A percentile compares a stretch with the other conserved stretches of the same genome.
These are phyloP conservation scores for Magnolia changhungtana DNA, from an alignment of 164 flowering plant species.

Conservation along the genomic window DNA sequence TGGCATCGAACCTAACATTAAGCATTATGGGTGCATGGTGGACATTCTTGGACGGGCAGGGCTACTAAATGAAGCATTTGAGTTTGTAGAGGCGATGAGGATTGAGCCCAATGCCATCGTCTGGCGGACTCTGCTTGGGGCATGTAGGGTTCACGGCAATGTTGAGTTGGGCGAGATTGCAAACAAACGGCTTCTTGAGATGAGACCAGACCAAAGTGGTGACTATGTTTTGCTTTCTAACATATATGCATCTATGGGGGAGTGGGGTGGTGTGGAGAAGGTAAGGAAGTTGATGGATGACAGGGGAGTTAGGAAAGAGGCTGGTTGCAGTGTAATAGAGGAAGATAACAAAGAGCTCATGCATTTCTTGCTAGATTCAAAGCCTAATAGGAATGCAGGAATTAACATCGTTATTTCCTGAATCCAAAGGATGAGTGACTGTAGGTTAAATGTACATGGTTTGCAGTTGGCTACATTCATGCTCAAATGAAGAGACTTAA, in stretches of 20 bases:
- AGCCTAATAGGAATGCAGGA: not conserved
- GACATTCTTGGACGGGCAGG: slow-evolving; percentile 72
- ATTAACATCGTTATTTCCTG: too few relatives aligned
- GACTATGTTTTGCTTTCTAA: slow-evolving; percentile 63
- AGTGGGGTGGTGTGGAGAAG: slow-evolving; percentile 57
- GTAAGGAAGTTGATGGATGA: slow-evolving; percentile 70
- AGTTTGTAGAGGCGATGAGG: slow-evolving; percentile 48
- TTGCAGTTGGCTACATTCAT: too few relatives aligned
- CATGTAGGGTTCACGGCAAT: slow-evolving; percentile 61
- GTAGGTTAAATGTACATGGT: too few relatives aligned
- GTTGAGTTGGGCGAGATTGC: slow-evolving; percentile 56
- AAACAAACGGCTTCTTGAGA: slow-evolving; percentile 38
- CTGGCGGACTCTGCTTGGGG: slow-evolving; percentile 77
- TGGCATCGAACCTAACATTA: slow-evolving; percentile 54
- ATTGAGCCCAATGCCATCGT: slow-evolving; percentile 57
- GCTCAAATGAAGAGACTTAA: too few relatives aligned
- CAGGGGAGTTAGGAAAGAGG: slow-evolving; percentile 46
- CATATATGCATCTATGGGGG: slow-evolving; percentile 58
- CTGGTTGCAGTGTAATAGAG: slow-evolving; percentile 47
- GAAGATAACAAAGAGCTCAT: not conserved
- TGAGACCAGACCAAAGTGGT: slow-evolving; percentile 59
- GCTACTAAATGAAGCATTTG: slow-evolving; percentile 50
- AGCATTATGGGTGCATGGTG: slow-evolving; percentile 75
- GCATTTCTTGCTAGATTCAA: not conserved
- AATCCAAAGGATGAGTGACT: too few relatives aligned